These are phyloP conservation scores for Penicillium polonicum DNA, from an alignment of 2,329 filamentous ascomycete genomes.

Conservation along the genomic window DNA sequence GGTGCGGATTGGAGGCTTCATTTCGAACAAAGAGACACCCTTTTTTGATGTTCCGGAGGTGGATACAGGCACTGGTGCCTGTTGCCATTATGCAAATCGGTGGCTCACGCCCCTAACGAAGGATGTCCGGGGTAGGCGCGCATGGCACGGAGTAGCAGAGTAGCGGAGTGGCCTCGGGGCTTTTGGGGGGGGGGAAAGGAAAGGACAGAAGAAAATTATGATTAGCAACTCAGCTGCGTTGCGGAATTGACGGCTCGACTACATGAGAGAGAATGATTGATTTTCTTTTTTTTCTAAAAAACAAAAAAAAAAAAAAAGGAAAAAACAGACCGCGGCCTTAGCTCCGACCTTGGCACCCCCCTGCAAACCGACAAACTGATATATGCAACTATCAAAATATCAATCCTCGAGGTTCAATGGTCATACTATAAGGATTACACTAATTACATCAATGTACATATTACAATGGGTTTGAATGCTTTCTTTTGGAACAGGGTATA, in stretches of 20 bases:
- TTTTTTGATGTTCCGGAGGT: slow-evolving; percentile 7
- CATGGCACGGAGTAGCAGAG: neutral
- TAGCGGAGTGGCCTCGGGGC: neutral
- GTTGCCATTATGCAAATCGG: slow-evolving; percentile 12
- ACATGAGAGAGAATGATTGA: neutral
- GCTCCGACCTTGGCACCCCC: neutral
- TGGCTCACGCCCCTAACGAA: neutral
- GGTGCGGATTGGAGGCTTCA: neutral
- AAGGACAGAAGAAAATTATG: neutral
- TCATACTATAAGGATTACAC: neutral
- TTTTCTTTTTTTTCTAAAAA: too few species aligned
- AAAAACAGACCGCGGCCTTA: neutral
- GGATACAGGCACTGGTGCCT: slow-evolving; percentile 7
- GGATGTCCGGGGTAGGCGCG: neutral
- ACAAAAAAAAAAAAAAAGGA: too few species aligned
- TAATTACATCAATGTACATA: neutral
- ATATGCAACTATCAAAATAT: neutral
- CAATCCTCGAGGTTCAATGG: neutral
- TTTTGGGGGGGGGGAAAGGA: neutral
- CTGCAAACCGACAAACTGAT: neutral
- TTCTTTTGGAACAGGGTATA: neutral
- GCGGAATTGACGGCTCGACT: neutral
- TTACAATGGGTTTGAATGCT: neutral
- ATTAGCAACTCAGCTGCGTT: neutral
- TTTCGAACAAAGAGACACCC: neutral